Base-by-base conservation (phyloP, 1,284 basidiomycete species). In the Rhodotorula glutinis region DNA sequence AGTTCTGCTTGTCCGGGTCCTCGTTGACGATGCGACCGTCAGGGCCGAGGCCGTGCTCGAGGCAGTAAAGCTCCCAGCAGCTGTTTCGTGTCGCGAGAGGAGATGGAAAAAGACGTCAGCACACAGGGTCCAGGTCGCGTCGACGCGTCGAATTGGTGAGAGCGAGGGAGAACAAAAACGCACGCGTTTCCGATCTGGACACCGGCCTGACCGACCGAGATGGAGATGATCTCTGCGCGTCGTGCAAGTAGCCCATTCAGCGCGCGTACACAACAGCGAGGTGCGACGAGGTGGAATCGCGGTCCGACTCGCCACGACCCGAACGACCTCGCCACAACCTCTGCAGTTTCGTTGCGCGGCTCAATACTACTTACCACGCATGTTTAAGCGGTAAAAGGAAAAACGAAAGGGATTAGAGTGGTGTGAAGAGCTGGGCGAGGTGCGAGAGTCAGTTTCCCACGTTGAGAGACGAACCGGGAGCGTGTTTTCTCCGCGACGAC, bases 11-110 rank as follows among this genome's bases (percentile, higher is more conserved):
- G 52, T 66, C 68, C 59, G 68, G 64, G 57, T 63, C 67, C 65
- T 72, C 66, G 65, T 72, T 87, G 71, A 85, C 80, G 77, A 95
- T 83, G 77, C 91, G 91, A 80, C 93, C 93, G 79, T 97, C 93
- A 73, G 92, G 91, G 91, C 88, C 91, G 75, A 99, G 85, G 78
- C 94, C 94, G 81, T 99, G 96, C 83, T 99, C 96, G 76, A 95
- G 86, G 75, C 93, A 96, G 84, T 99, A 98, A 73, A 98, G 86
- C 66, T 76, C 69, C 73, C 73, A 72, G 66, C 68, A 67, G 60
- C 66, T 68, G 62, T 27, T 10, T n/a, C n/a, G n/a, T n/a, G n/a
- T 19, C 4, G 21, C 5, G 4, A 16, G n/a, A 16, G 40, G 13
- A 21, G 19, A 29, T 3, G n/a, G 13, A 13, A 21, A 11, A 40